A percentile compares a stretch with the other conserved stretches of the same genome.
These are phyloP conservation scores for Chrysanthemum seticuspe DNA, from an alignment of 129 eudicot species.

Conservation along the genomic window DNA sequence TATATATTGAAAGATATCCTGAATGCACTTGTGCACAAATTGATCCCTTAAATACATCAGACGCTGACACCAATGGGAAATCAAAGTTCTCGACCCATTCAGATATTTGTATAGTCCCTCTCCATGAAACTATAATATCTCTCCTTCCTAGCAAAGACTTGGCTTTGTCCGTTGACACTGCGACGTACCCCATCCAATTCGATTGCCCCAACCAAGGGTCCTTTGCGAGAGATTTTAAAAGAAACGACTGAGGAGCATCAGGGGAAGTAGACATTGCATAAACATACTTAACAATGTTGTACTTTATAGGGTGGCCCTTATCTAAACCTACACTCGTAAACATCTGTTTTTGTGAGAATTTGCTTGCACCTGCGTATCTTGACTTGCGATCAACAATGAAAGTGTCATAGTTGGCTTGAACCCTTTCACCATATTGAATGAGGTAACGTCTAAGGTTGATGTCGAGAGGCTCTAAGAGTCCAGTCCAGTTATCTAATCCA, in stretches of 20 bases:
- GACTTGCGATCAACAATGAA: constrained; percentile 42
- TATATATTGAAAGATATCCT: constrained; percentile 38
- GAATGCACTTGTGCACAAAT: constrained; percentile 31
- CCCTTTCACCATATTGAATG: constrained; percentile 45
- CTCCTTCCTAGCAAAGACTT: constrained; percentile 46
- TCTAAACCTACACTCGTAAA: constrained; percentile 41
- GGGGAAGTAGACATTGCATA: constrained; percentile 41
- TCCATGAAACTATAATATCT: constrained; percentile 53
- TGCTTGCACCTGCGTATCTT: constrained; percentile 44
- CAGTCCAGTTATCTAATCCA: constrained; percentile 50
- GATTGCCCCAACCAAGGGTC: constrained; percentile 34
- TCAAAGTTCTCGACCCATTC: constrained; percentile 51
- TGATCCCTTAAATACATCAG: constrained; percentile 15
- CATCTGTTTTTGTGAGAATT: constrained; percentile 27
- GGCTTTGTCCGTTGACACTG: constrained; percentile 41
- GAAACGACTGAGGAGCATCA: constrained; percentile 29
- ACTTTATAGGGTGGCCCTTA: constrained; percentile 41
- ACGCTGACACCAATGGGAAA: constrained; percentile 33
- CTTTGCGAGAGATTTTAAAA: constrained; percentile 32
- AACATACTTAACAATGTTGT: constrained; percentile 38
- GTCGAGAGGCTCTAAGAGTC: constrained; percentile 40
- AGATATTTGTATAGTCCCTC: constrained; percentile 36
- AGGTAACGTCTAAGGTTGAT: constrained; percentile 27
- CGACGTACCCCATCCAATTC: constrained; percentile 53
- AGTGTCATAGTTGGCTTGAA: constrained; percentile 50